These are phyloP conservation scores for Paramecium bursaria DNA, from an alignment of 73 alveolate species.

Conservation along the genomic window DNA sequence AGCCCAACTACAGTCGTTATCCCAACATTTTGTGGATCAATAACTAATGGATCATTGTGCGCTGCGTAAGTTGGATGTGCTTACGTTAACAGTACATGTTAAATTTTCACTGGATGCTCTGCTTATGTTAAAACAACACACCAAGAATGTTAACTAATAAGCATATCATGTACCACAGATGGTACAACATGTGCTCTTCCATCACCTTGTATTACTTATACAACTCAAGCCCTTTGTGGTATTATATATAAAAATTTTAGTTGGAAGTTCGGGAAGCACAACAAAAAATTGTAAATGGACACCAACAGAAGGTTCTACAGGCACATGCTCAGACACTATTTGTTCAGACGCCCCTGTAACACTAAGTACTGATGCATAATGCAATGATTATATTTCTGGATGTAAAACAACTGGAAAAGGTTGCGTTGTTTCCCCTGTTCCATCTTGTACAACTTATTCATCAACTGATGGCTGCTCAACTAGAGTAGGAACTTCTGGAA, in stretches of 20 bases:
- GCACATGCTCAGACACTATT: not conserved
- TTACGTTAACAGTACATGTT: not conserved
- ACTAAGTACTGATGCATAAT: not conserved
- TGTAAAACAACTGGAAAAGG: conserved; percentile 45
- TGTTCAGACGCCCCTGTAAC: conserved; percentile 23
- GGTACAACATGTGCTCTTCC: conserved; percentile 48
- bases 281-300: too few species aligned
- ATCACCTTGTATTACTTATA: conserved; percentile 5
- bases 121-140: conserved; percentile 8
- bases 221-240: not conserved
- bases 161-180: conserved; percentile 9
- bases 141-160: conserved; percentile 37
- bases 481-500: conserved; percentile 17
- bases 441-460: conserved; percentile 29
- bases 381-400: not conserved
- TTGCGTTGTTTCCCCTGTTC: not conserved
- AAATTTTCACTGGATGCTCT: conserved; percentile 33
- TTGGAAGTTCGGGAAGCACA: too few species aligned
- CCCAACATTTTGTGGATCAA: conserved; percentile 18
- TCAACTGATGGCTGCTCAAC: too few species aligned
- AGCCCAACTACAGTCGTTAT: too few species aligned
- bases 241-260: too few species aligned
- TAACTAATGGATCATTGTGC: not conserved
- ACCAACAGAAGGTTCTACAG: too few species aligned
- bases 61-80: conserved; percentile 28